Evolutionary conservation across 1,139 yeast genomes (phyloP).

Genomic region (Komagataea norvegica): DNA sequence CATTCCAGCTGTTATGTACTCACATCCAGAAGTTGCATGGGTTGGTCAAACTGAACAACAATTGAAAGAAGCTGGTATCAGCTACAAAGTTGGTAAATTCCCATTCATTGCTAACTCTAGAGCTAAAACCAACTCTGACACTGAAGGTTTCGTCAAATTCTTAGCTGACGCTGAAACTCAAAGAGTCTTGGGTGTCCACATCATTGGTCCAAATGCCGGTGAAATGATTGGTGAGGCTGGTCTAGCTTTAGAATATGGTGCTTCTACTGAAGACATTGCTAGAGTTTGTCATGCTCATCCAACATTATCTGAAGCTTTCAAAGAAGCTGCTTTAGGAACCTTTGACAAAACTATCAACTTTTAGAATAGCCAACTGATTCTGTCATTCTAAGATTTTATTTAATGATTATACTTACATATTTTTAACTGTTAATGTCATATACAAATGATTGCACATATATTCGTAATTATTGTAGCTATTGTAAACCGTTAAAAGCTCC

Average conservation of each 20-base stretch:
- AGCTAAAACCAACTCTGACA: conserved; percentile 96
- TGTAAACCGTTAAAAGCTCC: too few species aligned
- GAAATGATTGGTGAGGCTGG: conserved; percentile 99
- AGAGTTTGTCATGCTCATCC: conserved; percentile 99
- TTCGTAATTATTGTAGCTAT: too few species aligned
- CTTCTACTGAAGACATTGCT: conserved; percentile 95
- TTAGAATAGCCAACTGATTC: conserved; percentile 30
- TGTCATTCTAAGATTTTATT: conserved; percentile 1
- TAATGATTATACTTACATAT: conserved; percentile 5
- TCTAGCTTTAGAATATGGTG: conserved; percentile 97
- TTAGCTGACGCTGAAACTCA: conserved; percentile 96
- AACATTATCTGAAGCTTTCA: conserved; percentile 94
- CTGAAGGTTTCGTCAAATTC: conserved; percentile 96
- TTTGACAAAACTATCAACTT: conserved; percentile 87
- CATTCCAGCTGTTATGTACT: conserved; percentile 97
- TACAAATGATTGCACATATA: neutral
- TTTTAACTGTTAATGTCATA: conserved; percentile 2
- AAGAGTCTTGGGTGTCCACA: conserved; percentile 93
- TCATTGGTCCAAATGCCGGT: conserved; percentile 97
- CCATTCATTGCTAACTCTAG: conserved; percentile 98
- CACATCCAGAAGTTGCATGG: conserved; percentile 99
- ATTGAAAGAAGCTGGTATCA: conserved; percentile 87
- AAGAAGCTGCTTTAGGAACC: conserved; percentile 95
- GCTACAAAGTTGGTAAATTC: conserved; percentile 94
- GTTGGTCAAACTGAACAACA: conserved; percentile 96